Base-by-base conservation (phyloP, 2,329 filamentous ascomycete species). In the Thelonectria rubi region DNA sequence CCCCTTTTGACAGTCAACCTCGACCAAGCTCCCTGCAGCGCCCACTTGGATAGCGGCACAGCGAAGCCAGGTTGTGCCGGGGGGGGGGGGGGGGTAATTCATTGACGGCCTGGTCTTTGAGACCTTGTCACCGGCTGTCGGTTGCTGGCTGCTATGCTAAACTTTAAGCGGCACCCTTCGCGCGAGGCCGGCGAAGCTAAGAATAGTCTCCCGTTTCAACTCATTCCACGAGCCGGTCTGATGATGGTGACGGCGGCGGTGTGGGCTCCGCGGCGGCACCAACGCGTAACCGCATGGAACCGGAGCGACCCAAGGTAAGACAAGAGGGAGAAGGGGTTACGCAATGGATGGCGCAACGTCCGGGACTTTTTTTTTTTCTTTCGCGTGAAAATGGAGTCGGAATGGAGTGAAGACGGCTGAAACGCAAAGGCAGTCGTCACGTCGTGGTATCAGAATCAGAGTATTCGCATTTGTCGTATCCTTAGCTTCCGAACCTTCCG, bases 121-220 rank as follows among this genome's bases (percentile, higher is more conserved):
- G 26, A 30, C 26, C 46, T 32, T 48, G 46, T 49, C 47, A 49
- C 30, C 46, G 48, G 63, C 56, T 58, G 67, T 37, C 34, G 34
- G 34, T 37, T 37, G 12, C 11, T 37, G 66, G n/a, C n/a, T n/a
- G n/a, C n/a, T 70, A 63, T 14, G 21, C 65, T 70, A 68, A 32
- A 45, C 68, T 47, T 43, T 49, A 69, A 63, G 26, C 26, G 48
- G 48, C 12, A 52, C 21, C 18, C 39, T 47, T 52, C 47, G 37
- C 12, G 40, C 55, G 55, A 26, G 10, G 26, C 10, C n/a, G 45
- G 15, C n/a, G 14, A 43, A 26, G 46, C 56, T 53, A 69, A 65
- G 57, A 64, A 62, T 61, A 66, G 60, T 6, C 12, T 5, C 26
- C 10, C 20, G 21, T 30, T 47, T 46, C 34, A 37, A 37, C 14